Evolutionary conservation across 305 asterid species (phyloP), one percentile per base, ranked within the genome.

Genomic region (Salvia sclarea): DNA sequence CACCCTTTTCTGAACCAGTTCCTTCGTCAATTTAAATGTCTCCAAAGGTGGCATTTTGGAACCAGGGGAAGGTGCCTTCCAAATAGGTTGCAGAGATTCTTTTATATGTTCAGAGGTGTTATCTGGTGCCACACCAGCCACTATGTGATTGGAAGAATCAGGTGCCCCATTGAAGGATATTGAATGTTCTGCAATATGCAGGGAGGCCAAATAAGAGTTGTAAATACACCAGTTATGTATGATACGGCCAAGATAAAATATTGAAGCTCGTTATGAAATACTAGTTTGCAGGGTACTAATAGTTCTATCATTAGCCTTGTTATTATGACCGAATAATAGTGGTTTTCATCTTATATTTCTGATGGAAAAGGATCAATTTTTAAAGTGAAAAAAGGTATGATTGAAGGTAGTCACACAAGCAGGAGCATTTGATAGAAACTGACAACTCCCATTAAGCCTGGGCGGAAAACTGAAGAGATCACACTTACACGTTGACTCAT

Each of bases 41-140:
- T 83, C 73, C 73, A 83, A 54, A 66, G 86, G 85, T 61, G 97
- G 98, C 91, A 95, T 86, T 78, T 84, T 85, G 31, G 98, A 91
- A 68, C 95, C 98, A 63, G 87, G 83, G 28, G 92, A 77, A 47
- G 98, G 98, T 37, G 65, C 76, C 79, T 76, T 69, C 99, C 99
- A 95, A 71, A 89, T 75, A 38, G 95, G 83, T 76, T 68, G 71
- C 76, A 80, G 50, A 74, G 75, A 65, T 57, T 76, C 81, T 41
- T 63, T 75, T 33, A 37, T 71, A 40, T 76, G 55, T 69, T 17
- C 72, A 47, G 81, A 21, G 18, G 74, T 25, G 49, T 85, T 41
- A 56, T 57, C 64, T 64, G 70, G 77, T 22, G 70, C 60, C 56
- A 13, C 40, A 61, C 64, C 81, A 37, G 40, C 77, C 14, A 22